Evolutionary conservation across 352 stramenopile genomes (phyloP), one percentile per base, ranked within the genome.

Genomic region (Globisporangium canariense): DNA sequence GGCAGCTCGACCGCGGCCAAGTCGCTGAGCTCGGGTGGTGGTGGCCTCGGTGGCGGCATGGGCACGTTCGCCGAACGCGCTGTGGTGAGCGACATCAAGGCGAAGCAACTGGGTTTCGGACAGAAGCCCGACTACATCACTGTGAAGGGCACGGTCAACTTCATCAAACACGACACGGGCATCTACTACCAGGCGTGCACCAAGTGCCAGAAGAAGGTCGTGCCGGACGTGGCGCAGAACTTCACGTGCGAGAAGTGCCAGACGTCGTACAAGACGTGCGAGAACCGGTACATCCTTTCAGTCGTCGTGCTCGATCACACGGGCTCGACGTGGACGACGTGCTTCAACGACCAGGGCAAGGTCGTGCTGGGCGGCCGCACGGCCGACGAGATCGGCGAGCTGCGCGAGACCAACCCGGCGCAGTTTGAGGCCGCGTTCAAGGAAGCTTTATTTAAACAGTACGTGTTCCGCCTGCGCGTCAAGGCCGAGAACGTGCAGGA

Each of bases 221-320:
- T 94, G 58, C 88, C 96, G 60, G 96, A 95, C 52, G 96, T 97
- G 50, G 96, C 97, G 65, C 88, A 96, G 64, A 97, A 94, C 58
- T 99, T 91, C 78, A 89, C 89, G 59, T 99, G 97, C 68, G 97
- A 99, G 68, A 98, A 98, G 73, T 99, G 96, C 78, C 84, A 98
- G 71, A 94, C 90, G 46, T 96, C 90, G n/a, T 96, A 97, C 78
- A 82, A 81, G 47, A 93, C 86, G 22, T 99, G 96, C 68, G 88
- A 96, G 67, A 96, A 97, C 61, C 89, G 97, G 57, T 99, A 97
- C 86, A 98, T 98, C 64, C 87, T 99, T 69, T 98, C 89, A 55
- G 83, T 96, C 20, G 88, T 93, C 22, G 81, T 99, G 53, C 80
- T 94, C 52, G 97, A 99, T 76, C 85, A 97, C 73, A 98, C 95